Conservation (phyloP, 2,329 filamentous ascomycete genomes). For the Zarea fungicola region DNA sequence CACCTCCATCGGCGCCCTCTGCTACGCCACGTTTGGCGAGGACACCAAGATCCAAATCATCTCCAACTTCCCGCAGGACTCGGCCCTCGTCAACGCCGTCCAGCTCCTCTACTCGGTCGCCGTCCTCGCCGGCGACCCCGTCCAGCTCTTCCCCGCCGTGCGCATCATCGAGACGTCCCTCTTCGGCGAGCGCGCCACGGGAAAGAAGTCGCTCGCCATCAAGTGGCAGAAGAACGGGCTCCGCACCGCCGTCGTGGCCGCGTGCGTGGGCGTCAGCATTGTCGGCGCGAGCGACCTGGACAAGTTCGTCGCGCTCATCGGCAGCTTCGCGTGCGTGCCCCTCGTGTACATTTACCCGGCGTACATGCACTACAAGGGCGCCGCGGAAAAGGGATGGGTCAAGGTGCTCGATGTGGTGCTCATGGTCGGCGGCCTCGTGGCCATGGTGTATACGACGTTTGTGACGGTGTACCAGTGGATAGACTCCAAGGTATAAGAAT, state of each 20-base stretch:
- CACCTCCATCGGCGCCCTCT: conserved; percentile 65
- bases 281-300: conserved; percentile 64
- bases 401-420: conserved; percentile 57
- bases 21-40: conserved; percentile 68
- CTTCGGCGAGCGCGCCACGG: conserved; percentile 60
- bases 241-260: conserved; percentile 48
- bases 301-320: conserved; percentile 69
- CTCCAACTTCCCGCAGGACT: conserved; percentile 67
- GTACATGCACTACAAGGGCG: conserved; percentile 62
- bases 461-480: conserved; percentile 47
- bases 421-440: conserved; percentile 57
- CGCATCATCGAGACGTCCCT: conserved; percentile 65
- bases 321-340: conserved; percentile 68
- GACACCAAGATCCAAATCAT: conserved; percentile 69
- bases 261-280: conserved; percentile 58
- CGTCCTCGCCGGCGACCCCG: conserved; percentile 67
- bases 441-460: conserved; percentile 66
- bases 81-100: conserved; percentile 67
- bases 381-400: conserved; percentile 50
- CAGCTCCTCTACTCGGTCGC: conserved; percentile 71
- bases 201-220: conserved; percentile 57
- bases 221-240: conserved; percentile 76
- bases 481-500: conserved; percentile 14
- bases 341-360: conserved; percentile 74
- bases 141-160: conserved; percentile 69